These are phyloP conservation scores for Cucurbitaria berberidis DNA, from an alignment of 2,329 filamentous ascomycete genomes.

Conservation along the genomic window DNA sequence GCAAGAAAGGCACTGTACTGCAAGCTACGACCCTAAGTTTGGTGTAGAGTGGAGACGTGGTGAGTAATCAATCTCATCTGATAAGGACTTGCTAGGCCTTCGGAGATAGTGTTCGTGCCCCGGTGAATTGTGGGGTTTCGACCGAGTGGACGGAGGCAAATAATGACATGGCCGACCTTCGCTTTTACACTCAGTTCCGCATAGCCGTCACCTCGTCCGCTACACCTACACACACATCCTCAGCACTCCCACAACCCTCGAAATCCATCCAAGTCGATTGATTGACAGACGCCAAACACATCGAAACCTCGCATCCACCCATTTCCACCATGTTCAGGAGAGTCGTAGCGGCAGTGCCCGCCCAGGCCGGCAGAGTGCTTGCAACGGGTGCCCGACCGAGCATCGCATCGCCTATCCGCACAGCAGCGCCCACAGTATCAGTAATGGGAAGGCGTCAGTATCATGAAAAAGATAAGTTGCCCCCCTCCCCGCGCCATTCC, in stretches of 20 bases:
- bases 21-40: neutral
- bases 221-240: slow-evolving; percentile 27
- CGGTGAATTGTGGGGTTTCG: slow-evolving; percentile 26
- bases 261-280: slow-evolving; percentile 17
- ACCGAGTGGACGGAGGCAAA: slow-evolving; percentile 24
- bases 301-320: slow-evolving; percentile 20
- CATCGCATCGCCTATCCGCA: slow-evolving; percentile 55
- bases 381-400: slow-evolving; percentile 57
- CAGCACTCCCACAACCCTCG: slow-evolving; percentile 9
- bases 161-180: slow-evolving; percentile 35
- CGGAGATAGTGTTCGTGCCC: slow-evolving; percentile 19
- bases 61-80: slow-evolving; percentile 19
- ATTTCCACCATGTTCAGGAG: slow-evolving; percentile 62
- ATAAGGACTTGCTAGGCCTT: slow-evolving; percentile 12
- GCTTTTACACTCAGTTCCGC: slow-evolving; percentile 28
- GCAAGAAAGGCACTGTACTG: slow-evolving; percentile 3
- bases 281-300: slow-evolving; percentile 6
- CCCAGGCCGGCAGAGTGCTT: slow-evolving; percentile 58
- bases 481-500: slow-evolving; percentile 11
- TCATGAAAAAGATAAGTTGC: slow-evolving; percentile 69
- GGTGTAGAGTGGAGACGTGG: slow-evolving; percentile 3
- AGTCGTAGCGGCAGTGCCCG: slow-evolving; percentile 60
- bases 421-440: slow-evolving; percentile 51
- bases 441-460: slow-evolving; percentile 58
- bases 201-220: slow-evolving; percentile 29